Base-by-base conservation (phyloP, 1,284 basidiomycete genomes). In the Leccinum subspadiceum region DNA sequence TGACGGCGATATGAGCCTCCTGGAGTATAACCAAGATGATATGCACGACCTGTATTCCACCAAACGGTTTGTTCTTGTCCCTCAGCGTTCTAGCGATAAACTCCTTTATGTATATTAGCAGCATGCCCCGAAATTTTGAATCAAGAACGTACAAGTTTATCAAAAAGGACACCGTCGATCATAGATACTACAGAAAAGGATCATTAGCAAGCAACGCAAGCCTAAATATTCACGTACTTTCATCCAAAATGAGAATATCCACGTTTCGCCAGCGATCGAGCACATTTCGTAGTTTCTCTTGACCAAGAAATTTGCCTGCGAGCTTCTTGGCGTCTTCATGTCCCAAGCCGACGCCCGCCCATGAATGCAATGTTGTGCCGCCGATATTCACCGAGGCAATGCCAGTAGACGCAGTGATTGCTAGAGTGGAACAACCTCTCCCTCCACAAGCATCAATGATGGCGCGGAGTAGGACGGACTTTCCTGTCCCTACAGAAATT, bases 371-470 rank as follows among this genome's bases (percentile, higher is more conserved):
- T 0, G 96, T 98, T 33, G 89, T 84, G 24, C 96, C 96, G 5
- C 94, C 94, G 60, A 98, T 94, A 69, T 98, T 97, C 68, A 94
- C 91, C 0, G 93, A 93, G 1, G 96, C 96, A 63, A 98, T 96
- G 35, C 95, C 95, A 73, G 86, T 87, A 8, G 94, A 96, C 5
- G 95, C 96, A 0, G 96, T 98, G 53, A 98, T 86, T 2, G 94
- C 95, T 35, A 98, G 86, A 0, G 87, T 87, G 65, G 95, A 90
- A 0, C 78, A 72, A 0, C 78, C 74, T 68, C 74, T 84, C 71
- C 76, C 89, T 80, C 75, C 78, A 52, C 77, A 69, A 29, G 75
- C 78, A 77, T 80, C 79, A 70, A 98, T 96, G 63, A 97, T 95
- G 70, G 94, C 90, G 4, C 93, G 84, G n/a, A 98, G 80, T 2